A percentile compares a stretch with the other conserved stretches of the same genome.
phyloP scores from a whole-genome alignment of 2,329 filamentous ascomycete species.

The Pseudocercospora fuligena region DNA sequence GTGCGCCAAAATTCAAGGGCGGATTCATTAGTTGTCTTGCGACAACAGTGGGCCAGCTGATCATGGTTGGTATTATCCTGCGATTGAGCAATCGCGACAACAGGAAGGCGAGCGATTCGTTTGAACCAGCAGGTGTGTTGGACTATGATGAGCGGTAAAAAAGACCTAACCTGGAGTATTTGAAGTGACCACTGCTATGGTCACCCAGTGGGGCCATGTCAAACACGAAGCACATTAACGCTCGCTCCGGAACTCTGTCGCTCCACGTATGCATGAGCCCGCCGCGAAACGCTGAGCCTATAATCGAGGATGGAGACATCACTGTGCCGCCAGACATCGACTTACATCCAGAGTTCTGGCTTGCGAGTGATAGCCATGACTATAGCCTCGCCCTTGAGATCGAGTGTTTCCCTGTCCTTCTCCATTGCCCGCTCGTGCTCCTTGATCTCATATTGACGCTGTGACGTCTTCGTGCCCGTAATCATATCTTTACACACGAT shows the following conservation, averaged over 20 bases:
- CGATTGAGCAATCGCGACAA: not conserved
- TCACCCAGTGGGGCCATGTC: no score
- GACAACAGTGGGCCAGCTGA: not conserved
- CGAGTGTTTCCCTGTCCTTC: not conserved
- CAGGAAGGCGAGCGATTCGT: not conserved
- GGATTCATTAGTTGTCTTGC: not conserved
- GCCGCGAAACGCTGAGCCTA: no score
- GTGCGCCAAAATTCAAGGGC: constrained; percentile 37
- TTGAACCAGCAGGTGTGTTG: no score
- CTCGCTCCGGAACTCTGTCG: no score
- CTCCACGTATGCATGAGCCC: no score
- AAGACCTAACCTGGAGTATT: no score
- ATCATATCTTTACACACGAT: not conserved
- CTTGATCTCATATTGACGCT: not conserved
- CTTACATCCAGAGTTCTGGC: not conserved
- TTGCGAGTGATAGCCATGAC: not conserved
- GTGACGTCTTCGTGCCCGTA: not conserved
- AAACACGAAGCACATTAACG: no score
- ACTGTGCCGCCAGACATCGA: not conserved
- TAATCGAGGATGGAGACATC: no score
- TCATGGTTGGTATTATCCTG: not conserved
- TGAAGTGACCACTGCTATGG: no score
- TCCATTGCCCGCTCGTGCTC: not conserved
- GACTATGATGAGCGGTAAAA: no score
- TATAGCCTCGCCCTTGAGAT: not conserved